phyloP scores from a whole-genome alignment of 2,329 filamentous ascomycete genomes.

The Xylaria sp. region DNA sequence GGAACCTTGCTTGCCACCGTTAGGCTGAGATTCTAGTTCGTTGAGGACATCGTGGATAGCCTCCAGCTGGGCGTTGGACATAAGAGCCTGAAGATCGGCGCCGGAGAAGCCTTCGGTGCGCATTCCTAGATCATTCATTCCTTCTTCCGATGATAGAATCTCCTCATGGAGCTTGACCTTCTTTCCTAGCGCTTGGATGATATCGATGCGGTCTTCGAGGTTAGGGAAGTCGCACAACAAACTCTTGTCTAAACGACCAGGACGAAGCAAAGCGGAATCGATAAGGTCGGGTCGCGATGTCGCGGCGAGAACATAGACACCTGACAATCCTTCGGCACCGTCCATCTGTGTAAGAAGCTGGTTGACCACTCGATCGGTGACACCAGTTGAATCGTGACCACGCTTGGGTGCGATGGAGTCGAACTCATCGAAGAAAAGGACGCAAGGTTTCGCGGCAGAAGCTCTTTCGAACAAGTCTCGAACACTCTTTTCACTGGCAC shows the following conservation, averaged over 20 bases:
- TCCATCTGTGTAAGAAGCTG: slow-evolving; percentile 99
- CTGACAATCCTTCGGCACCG: slow-evolving; percentile 87
- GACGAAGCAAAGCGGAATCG: slow-evolving; percentile 85
- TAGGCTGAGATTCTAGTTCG: slow-evolving; percentile 40
- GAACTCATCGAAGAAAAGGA: slow-evolving; percentile 98
- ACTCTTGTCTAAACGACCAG: slow-evolving; percentile 88
- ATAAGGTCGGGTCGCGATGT: slow-evolving; percentile 92
- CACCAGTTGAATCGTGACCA: slow-evolving; percentile 93
- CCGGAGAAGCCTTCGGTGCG: slow-evolving; percentile 87
- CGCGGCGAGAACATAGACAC: slow-evolving; percentile 93
- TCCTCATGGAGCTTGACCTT: slow-evolving; percentile 71
- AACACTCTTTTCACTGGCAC: slow-evolving; percentile 92
- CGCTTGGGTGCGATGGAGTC: slow-evolving; percentile 96
- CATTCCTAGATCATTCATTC: slow-evolving; percentile 67
- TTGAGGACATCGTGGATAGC: slow-evolving; percentile 90
- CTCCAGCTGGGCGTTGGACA: slow-evolving; percentile 95
- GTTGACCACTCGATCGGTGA: slow-evolving; percentile 98
- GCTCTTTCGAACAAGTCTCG: slow-evolving; percentile 92
- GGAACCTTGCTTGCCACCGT: slow-evolving; percentile 32
- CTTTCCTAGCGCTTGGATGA: slow-evolving; percentile 74
- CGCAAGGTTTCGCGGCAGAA: slow-evolving; percentile 82
- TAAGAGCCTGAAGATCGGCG: slow-evolving; percentile 87
- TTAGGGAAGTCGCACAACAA: slow-evolving; percentile 85
- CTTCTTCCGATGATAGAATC: slow-evolving; percentile 51
- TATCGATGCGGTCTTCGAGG: slow-evolving; percentile 77